Conservation (phyloP, 1,284 basidiomycete genomes). For the Nidula niveotomentosa region DNA sequence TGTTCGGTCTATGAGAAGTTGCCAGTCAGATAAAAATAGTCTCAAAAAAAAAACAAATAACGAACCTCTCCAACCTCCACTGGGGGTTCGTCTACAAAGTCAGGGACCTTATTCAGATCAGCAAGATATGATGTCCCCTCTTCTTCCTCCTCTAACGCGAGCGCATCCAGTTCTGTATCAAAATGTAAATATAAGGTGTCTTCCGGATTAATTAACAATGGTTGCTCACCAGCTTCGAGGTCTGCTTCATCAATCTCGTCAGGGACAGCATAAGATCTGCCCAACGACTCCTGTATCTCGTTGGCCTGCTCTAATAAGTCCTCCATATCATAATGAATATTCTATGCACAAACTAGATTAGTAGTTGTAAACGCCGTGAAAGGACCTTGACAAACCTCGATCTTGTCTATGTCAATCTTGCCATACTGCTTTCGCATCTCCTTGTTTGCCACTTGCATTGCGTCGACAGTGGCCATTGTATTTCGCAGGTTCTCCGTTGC, state of each 20-base stretch:
- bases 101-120: slow-evolving; percentile 84
- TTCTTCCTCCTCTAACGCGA: slow-evolving; percentile 86
- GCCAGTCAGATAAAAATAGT: too few species aligned
- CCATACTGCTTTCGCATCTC: slow-evolving; percentile 97
- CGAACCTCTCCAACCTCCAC: slow-evolving; percentile 61
- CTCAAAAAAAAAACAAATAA: background rate
- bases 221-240: slow-evolving; percentile 83
- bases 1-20: slow-evolving; percentile 27
- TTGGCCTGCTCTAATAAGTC: slow-evolving; percentile 97
- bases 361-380: background rate
- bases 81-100: slow-evolving; percentile 88
- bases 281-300: slow-evolving; percentile 95
- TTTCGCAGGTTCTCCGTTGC: slow-evolving; percentile 97
- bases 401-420: slow-evolving; percentile 97
- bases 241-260: slow-evolving; percentile 99
- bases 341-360: slow-evolving; percentile 41
- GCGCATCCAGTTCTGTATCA: slow-evolving; percentile 80
- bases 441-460: slow-evolving; percentile 98
- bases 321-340: slow-evolving; percentile 97
- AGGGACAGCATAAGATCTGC: slow-evolving; percentile 93
- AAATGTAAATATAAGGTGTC: background rate
- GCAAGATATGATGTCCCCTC: slow-evolving; percentile 85
- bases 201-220: too few species aligned
- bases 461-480: slow-evolving; percentile 99
- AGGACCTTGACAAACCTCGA: slow-evolving; percentile 67